Conservation (phyloP, 371 early-diverging fungal species). For the Actinomucor elegans region DNA sequence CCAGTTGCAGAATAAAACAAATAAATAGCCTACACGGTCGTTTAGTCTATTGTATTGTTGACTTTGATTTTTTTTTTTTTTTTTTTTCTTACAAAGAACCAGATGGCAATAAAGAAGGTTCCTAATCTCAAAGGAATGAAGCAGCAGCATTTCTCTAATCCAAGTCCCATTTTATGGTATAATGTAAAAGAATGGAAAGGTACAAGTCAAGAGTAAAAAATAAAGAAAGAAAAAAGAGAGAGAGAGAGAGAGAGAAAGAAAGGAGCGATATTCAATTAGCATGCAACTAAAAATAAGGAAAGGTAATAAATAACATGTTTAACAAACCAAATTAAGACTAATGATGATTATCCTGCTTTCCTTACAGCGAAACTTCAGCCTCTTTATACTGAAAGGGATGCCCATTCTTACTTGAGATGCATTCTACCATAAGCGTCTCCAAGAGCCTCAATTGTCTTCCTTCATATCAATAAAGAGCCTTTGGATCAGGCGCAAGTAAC, state of each 20-base stretch:
- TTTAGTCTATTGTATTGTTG: no score
- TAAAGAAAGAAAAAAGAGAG: slow-evolving; percentile 2
- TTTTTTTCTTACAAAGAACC: slow-evolving; percentile 40
- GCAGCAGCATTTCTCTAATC: slow-evolving; percentile 51
- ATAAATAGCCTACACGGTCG: slow-evolving; percentile 14
- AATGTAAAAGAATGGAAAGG: slow-evolving; percentile 9
- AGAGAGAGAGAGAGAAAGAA: background rate
- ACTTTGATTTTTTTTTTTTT: background rate
- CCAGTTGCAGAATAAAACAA: slow-evolving; percentile 27
- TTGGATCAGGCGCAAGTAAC: no score
- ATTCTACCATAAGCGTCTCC: no score
- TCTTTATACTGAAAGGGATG: no score
- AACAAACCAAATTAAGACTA: slow-evolving; percentile 5
- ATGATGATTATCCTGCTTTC: no score
- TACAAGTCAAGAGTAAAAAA: slow-evolving; percentile 1
- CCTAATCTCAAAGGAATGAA: slow-evolving; percentile 47
- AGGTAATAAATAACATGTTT: no score
- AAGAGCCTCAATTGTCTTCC: no score
- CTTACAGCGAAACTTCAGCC: no score
- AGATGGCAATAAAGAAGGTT: slow-evolving; percentile 46
- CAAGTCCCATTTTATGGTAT: slow-evolving; percentile 33
- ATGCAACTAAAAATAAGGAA: slow-evolving; percentile 1
- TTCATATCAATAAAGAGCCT: no score
- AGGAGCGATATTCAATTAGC: background rate
- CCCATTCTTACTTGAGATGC: no score